These are phyloP conservation scores for Mycothermus thermophilus DNA, from an alignment of 495 filamentous ascomycete genomes.

Conservation along the genomic window DNA sequence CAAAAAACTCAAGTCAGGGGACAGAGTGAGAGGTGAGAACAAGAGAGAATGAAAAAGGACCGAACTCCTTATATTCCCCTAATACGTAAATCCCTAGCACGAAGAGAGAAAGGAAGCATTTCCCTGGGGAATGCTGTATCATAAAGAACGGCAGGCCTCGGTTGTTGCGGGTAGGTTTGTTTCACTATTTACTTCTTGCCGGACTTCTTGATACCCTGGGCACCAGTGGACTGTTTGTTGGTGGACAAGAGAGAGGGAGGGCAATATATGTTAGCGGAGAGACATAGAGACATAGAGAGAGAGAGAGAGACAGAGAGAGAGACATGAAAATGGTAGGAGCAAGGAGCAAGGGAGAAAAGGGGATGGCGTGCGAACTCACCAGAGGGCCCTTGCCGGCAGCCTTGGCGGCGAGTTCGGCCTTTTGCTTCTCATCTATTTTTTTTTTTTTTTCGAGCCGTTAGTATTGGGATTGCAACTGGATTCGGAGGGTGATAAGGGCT, in stretches of 20 bases:
- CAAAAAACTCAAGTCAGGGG: too few species aligned
- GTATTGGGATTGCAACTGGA: too few species aligned
- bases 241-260: background rate
- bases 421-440: conserved; percentile 56
- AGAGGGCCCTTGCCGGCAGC: conserved; percentile 42
- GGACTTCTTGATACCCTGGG: conserved; percentile 69
- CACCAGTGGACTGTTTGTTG: background rate
- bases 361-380: conserved; percentile 14
- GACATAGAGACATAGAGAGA: too few species aligned
- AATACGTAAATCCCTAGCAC: too few species aligned
- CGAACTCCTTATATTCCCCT: too few species aligned
- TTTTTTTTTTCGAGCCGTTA: too few species aligned
- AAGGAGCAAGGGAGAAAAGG: background rate
- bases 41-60: too few species aligned
- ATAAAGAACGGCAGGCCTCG: too few species aligned
- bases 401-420: conserved; percentile 57
- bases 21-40: too few species aligned
- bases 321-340: conserved; percentile 25
- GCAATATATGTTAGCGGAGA: background rate
- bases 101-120: too few species aligned
- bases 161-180: too few species aligned
- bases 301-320: background rate
- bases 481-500: background rate
- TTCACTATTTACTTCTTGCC: conserved; percentile 82
- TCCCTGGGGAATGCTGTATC: too few species aligned